Percentiles rank a stretch among this genome's conserved stretches.
These are phyloP conservation scores for Gossypium arboreum DNA, from an alignment of 345 rosid species.

Conservation along the genomic window DNA sequence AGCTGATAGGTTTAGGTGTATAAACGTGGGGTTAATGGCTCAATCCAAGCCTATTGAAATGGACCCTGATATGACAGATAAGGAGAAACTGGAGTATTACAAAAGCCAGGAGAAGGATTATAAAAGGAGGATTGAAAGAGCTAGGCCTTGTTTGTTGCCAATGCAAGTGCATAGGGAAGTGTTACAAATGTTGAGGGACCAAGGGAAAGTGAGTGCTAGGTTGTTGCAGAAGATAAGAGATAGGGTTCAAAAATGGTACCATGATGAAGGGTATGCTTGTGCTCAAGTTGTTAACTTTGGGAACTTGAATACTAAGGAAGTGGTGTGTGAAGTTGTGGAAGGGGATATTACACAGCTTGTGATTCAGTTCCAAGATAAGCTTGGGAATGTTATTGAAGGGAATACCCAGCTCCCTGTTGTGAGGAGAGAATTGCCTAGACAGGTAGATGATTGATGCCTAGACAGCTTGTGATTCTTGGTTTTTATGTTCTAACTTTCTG, in stretches of 20 bases:
- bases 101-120: constrained; percentile 86
- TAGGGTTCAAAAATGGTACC: constrained; percentile 94
- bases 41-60: constrained; percentile 83
- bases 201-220: constrained; percentile 86
- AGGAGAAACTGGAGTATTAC: constrained; percentile 86
- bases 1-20: constrained; percentile 57
- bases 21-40: constrained; percentile 80
- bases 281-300: constrained; percentile 98
- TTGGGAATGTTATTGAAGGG: constrained; percentile 93
- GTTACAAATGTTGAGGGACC: constrained; percentile 64
- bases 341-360: constrained; percentile 84
- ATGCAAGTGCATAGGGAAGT: constrained; percentile 54
- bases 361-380: constrained; percentile 88
- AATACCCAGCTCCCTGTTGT: constrained; percentile 75
- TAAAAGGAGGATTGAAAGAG: constrained; percentile 70
- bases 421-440: constrained; percentile 77
- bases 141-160: constrained; percentile 80
- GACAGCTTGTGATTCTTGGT: not conserved
- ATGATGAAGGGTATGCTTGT: constrained; percentile 93
- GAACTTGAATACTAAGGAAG: constrained; percentile 87
- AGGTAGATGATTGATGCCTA: constrained; percentile 35
- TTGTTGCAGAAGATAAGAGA: constrained; percentile 91
- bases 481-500: constrained; percentile 3
- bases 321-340: constrained; percentile 98
- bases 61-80: constrained; percentile 95